Percentiles rank a stretch among this genome's conserved stretches.
phyloP scores from a whole-genome alignment of 2,329 filamentous ascomycete genomes.

The Colletotrichum trifolii region DNA sequence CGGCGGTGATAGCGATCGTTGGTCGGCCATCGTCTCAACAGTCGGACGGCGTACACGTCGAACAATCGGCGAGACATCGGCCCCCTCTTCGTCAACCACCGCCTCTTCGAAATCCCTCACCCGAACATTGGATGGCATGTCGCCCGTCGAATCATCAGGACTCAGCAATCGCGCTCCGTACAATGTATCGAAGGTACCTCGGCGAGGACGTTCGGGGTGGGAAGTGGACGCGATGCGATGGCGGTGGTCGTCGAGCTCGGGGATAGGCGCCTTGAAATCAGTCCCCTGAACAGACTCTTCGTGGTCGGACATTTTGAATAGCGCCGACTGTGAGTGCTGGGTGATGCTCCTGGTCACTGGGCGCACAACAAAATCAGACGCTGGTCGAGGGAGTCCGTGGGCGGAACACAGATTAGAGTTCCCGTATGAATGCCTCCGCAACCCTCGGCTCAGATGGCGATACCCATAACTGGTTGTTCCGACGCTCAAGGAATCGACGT shows the following conservation, averaged over 20 bases:
- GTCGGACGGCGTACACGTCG: slow-evolving; percentile 65
- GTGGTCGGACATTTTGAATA: slow-evolving; percentile 73
- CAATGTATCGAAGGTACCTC: slow-evolving; percentile 80
- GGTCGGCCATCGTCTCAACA: slow-evolving; percentile 66
- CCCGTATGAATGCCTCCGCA: slow-evolving; percentile 31
- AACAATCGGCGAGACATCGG: slow-evolving; percentile 54
- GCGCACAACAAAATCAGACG: neutral
- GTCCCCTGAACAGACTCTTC: slow-evolving; percentile 69
- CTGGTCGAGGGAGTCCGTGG: neutral
- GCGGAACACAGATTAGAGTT: no score
- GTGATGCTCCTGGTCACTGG: neutral
- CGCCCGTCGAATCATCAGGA: slow-evolving; percentile 40
- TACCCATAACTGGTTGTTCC: slow-evolving; percentile 34
- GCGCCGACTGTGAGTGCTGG: slow-evolving; percentile 43
- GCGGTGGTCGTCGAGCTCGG: slow-evolving; percentile 89
- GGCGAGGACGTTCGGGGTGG: slow-evolving; percentile 69
- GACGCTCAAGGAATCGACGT: slow-evolving; percentile 9
- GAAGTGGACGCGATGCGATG: slow-evolving; percentile 71
- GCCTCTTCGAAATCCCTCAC: slow-evolving; percentile 90
- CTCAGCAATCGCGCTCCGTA: slow-evolving; percentile 64
- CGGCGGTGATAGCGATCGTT: slow-evolving; percentile 84
- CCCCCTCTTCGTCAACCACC: slow-evolving; percentile 79
- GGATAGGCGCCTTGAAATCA: slow-evolving; percentile 78
- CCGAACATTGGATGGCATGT: slow-evolving; percentile 52
- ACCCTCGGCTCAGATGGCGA: slow-evolving; percentile 28